Conservation (phyloP, 1,284 basidiomycete genomes). For the Inonotus obliquus region DNA sequence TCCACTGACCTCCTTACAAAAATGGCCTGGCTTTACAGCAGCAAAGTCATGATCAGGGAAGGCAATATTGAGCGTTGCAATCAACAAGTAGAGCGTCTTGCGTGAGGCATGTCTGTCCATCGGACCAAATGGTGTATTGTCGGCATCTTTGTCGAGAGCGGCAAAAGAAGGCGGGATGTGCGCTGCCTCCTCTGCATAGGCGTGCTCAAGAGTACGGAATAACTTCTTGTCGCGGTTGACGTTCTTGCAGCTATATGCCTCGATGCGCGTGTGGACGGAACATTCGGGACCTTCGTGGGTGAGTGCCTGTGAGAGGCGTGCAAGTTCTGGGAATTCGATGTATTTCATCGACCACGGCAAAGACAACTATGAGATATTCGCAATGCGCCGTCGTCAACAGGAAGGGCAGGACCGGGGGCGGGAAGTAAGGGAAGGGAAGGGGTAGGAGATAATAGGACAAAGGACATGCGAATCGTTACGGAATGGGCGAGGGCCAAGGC, state of each 20-base stretch:
- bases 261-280: conserved; percentile 88
- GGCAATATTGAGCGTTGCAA: conserved; percentile 94
- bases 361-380: background rate
- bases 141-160: conserved; percentile 57
- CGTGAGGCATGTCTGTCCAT: conserved; percentile 72
- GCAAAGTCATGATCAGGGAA: conserved; percentile 99
- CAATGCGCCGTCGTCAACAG: background rate
- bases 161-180: conserved; percentile 71
- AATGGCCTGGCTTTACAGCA: conserved; percentile 87
- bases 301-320: conserved; percentile 77
- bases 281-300: conserved; percentile 86
- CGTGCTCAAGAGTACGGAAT: conserved; percentile 86
- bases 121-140: conserved; percentile 75
- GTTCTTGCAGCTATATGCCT: conserved; percentile 98
- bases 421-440: background rate
- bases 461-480: background rate
- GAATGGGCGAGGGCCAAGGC: background rate
- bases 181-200: conserved; percentile 74
- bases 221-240: conserved; percentile 96
- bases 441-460: background rate
- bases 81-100: conserved; percentile 91
- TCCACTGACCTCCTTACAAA: conserved; percentile 78
- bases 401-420: background rate
- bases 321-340: conserved; percentile 81
- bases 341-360: conserved; percentile 67